Base-by-base conservation (phyloP, 1,139 yeast genomes). In the Kazachstania sp. region DNA sequence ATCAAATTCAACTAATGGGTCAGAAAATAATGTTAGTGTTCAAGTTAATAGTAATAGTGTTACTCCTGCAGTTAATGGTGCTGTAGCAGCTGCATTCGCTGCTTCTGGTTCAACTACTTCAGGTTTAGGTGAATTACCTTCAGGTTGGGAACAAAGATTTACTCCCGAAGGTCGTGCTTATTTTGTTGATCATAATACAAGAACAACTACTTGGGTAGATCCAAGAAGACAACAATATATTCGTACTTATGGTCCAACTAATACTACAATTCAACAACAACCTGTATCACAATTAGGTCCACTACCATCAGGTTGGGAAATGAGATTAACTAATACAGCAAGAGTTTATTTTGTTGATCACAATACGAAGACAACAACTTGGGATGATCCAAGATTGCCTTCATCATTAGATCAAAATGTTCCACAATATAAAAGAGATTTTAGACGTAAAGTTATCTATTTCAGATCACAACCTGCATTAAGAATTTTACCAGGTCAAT, bases 141-240 rank as follows among this genome's bases (percentile, higher is more conserved):
- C 95, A 13, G 99, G 98, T 37, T 92, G 99, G 99, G 99, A 92
- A 70, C 98, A 92, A 71, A 77, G 99, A 54, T 86, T 86, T 61
- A 92, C 99, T 4, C 95, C 95, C 39, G 98, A 92, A 69, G 99
- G 98, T 37, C 79, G 98, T 64, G 95, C 97, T 13, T 92, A 92
- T 70, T 92, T 90, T 67, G 98, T 92, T 47, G 99, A 92, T 67
- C 98, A 92, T 71, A 92, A 92, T 67, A 92, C 98, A 16, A 80
- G 98, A 67, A 92, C 99, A 0, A 92, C 99, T 4, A 94, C 99
- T 4, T 92, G 99, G 99, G 99, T 92, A 46, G 99, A 92, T 67
- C 99, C 99, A 54, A 80, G 98, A 70, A 82, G 98, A 69, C 98
- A 92, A 70, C 99, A 92, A 71, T 92, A 88, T 67, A 94, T 92